Evolutionary conservation across 2,329 filamentous ascomycete species (phyloP).

Genomic region (Alternaria triticimaculans): DNA sequence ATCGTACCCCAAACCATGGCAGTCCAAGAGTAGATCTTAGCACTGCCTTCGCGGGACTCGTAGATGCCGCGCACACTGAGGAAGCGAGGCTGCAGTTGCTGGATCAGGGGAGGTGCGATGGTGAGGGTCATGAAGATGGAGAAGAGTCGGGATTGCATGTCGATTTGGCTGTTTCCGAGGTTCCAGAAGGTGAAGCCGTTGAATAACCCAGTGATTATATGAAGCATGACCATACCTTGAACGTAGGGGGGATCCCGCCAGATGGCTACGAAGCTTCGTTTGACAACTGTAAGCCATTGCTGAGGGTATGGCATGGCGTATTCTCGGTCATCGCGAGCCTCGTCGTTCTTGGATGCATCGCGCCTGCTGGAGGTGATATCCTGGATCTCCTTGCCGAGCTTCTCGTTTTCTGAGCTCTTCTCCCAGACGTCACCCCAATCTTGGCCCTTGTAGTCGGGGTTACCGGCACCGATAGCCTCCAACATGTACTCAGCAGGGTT

Average conservation of each 20-base stretch:
- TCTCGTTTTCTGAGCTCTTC: slow-evolving; percentile 48
- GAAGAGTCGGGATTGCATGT: slow-evolving; percentile 69
- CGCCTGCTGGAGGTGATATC: slow-evolving; percentile 46
- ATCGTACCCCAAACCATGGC: slow-evolving; percentile 72
- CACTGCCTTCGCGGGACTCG: slow-evolving; percentile 73
- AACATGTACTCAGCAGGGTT: slow-evolving; percentile 65
- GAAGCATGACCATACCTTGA: slow-evolving; percentile 57
- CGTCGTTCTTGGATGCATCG: slow-evolving; percentile 40
- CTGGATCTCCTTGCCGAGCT: slow-evolving; percentile 51
- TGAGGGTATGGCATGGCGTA: slow-evolving; percentile 54
- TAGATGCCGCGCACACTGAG: slow-evolving; percentile 71
- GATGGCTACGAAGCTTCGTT: slow-evolving; percentile 63
- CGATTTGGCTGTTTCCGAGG: slow-evolving; percentile 50
- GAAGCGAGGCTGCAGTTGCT: slow-evolving; percentile 78
- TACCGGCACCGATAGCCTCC: slow-evolving; percentile 53
- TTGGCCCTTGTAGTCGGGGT: slow-evolving; percentile 52
- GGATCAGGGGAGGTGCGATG: slow-evolving; percentile 75
- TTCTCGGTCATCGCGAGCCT: slow-evolving; percentile 51
- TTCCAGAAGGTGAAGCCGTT: slow-evolving; percentile 59
- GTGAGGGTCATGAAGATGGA: slow-evolving; percentile 79
- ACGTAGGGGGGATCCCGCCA: slow-evolving; percentile 72
- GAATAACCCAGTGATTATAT: slow-evolving; percentile 59
- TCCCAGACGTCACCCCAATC: slow-evolving; percentile 57
- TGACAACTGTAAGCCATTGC: slow-evolving; percentile 52
- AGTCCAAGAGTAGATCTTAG: slow-evolving; percentile 80